Conservation (phyloP, 1,284 basidiomycete genomes). For the Neotropicomus parvogracilis region DNA sequence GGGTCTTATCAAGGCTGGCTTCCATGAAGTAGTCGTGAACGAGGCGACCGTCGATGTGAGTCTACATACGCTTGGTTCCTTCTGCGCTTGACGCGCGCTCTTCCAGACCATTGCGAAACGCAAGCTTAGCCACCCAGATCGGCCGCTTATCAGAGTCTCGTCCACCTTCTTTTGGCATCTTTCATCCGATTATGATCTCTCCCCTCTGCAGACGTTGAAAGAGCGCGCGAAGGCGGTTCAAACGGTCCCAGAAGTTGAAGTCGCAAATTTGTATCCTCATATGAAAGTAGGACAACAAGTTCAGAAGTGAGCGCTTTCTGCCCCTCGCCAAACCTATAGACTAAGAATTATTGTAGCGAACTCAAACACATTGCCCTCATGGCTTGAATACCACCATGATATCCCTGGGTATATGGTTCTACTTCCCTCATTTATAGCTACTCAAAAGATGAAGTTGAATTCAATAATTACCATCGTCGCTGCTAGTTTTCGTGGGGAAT, state of each 20-base stretch:
- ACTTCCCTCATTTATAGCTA: neutral
- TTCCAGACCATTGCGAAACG: conserved; percentile 64
- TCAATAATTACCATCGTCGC: conserved; percentile 14
- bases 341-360: conserved; percentile 49
- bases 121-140: conserved; percentile 54
- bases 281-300: conserved; percentile 89
- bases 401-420: neutral
- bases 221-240: conserved; percentile 43
- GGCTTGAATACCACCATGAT: conserved; percentile 39
- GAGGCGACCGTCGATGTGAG: conserved; percentile 67
- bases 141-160: conserved; percentile 88
- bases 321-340: neutral
- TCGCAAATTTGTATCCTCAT: conserved; percentile 57
- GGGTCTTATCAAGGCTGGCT: conserved; percentile 87
- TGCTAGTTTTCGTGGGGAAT: conserved; percentile 21
- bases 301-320: conserved; percentile 55
- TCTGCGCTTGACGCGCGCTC: conserved; percentile 4
- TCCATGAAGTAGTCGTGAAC: conserved; percentile 88
- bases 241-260: conserved; percentile 37
- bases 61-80: neutral
- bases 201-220: conserved; percentile 56
- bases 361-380: conserved; percentile 79
- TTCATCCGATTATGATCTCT: conserved; percentile 76
- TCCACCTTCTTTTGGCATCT: conserved; percentile 95
- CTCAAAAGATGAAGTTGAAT: conserved; percentile 32